Conservation (phyloP, 495 filamentous ascomycete genomes). For the Geoglossum glabrum region DNA sequence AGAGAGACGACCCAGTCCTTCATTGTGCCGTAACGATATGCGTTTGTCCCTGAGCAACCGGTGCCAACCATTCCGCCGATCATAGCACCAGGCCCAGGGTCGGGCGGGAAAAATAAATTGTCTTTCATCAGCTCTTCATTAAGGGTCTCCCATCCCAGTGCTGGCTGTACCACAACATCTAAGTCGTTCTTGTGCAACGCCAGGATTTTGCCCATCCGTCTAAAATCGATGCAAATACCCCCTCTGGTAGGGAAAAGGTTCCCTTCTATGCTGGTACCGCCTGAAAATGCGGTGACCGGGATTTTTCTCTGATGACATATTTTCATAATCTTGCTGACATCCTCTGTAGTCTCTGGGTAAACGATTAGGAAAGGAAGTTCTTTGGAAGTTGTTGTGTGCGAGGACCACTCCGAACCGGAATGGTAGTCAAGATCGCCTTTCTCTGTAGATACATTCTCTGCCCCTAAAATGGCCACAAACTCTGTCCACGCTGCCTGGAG, state of each 20-base stretch:
- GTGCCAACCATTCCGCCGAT: conserved; percentile 96
- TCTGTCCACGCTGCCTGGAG: conserved; percentile 90
- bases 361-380: conserved; percentile 25
- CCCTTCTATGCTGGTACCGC: conserved; percentile 63
- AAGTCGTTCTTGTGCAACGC: conserved; percentile 51
- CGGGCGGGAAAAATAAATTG: conserved; percentile 64
- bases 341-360: conserved; percentile 43
- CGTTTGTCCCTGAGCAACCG: conserved; percentile 83
- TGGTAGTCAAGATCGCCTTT: conserved; percentile 46
- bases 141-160: conserved; percentile 57
- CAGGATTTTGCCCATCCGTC: conserved; percentile 54
- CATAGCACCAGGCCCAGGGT: conserved; percentile 65
- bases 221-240: conserved; percentile 62
- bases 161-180: conserved; percentile 66
- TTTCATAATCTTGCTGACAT: conserved; percentile 55
- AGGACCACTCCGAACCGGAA: conserved; percentile 75
- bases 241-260: conserved; percentile 57
- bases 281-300: conserved; percentile 56
- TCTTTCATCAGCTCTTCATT: conserved; percentile 50
- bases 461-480: conserved; percentile 65
- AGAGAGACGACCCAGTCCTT: conserved; percentile 83
- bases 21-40: conserved; percentile 90
- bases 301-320: conserved; percentile 49
- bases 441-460: conserved; percentile 64
- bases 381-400: conserved; percentile 29